Base-by-base conservation (phyloP, 192 early-diverging fungal species). In the Coemansia sp. region DNA sequence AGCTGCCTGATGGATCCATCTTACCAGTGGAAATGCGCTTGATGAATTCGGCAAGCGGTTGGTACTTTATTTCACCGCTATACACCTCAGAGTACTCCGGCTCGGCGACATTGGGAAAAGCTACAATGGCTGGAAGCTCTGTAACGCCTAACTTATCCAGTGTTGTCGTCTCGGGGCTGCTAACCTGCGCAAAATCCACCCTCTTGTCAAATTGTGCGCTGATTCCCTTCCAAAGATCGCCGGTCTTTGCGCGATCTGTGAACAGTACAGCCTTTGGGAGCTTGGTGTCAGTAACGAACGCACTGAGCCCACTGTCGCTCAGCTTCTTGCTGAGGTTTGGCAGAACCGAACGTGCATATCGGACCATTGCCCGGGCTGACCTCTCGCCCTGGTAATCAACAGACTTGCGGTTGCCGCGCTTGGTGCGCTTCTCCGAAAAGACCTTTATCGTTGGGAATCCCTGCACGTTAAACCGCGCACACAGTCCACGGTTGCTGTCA, bases 361-460 rank as follows among this genome's bases (percentile, higher is more conserved):
- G 84, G 59, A 89, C 86, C 82, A 99, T 96, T 49, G 85, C 86
- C 14, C 91, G 88, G 20, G 90, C 84, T 82, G 90, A 92, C 58
- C 96, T 91, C 61, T 86, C 73, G 61, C 96, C 96, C 69, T 87
- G 84, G 85, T 94, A 99, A 34, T 93, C 91, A 34, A 87, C 56
- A 23, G 86, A 40, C 55, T 68, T 58, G 32, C 82, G 83, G 25
- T 42, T 71, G 68, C 92, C 95, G 25, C 73, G 75, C 76, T 79
- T 84, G 8, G 80, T 62, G 52, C 79, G 83, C 63, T 85, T 83
- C 52, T 87, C 86, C 29, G 84, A 84, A 82, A 96, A 95, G 14
- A 96, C 86, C 76, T 96, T 98, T 63, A 97, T 73, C 35, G 94
- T 97, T n/a, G 95, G 95, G 87, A 93, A 97, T 40, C 92, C 93